These are phyloP conservation scores for Rhexocercosporidium sp. DNA, from an alignment of 2,329 filamentous ascomycete genomes.

Conservation along the genomic window DNA sequence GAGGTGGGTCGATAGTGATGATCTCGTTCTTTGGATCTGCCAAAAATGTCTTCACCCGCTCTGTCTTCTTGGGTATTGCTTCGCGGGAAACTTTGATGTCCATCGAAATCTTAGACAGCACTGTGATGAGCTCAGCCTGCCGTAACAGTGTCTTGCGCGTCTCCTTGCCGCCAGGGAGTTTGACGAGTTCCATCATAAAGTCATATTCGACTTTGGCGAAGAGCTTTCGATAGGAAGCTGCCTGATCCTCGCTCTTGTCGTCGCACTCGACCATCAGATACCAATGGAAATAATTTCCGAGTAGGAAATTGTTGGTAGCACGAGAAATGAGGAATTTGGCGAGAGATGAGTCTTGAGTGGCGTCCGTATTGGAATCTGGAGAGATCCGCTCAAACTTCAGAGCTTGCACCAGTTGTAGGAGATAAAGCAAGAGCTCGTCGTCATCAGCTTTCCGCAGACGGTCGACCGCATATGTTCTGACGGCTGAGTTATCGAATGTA, in stretches of 20 bases:
- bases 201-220: conserved; percentile 95
- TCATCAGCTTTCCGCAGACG: conserved; percentile 91
- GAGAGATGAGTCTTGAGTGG: conserved; percentile 77
- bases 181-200: conserved; percentile 88
- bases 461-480: conserved; percentile 92
- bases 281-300: conserved; percentile 97
- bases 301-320: conserved; percentile 83
- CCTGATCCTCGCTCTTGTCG: conserved; percentile 71
- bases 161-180: conserved; percentile 70
- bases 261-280: conserved; percentile 99
- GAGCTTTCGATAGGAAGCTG: conserved; percentile 77
- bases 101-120: conserved; percentile 86
- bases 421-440: conserved; percentile 86
- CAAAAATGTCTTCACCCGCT: conserved; percentile 82
- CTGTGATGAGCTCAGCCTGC: conserved; percentile 87
- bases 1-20: conserved; percentile 78
- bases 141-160: conserved; percentile 77
- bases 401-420: conserved; percentile 93
- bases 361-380: conserved; percentile 63
- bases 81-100: conserved; percentile 79
- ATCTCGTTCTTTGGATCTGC: conserved; percentile 92
- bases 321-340: conserved; percentile 88
- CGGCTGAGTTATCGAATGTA: conserved; percentile 85
- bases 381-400: conserved; percentile 89
- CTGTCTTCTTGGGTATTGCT: conserved; percentile 79